Conservation (phyloP, 345 rosid genomes). For the Eutrema heterophyllum region DNA sequence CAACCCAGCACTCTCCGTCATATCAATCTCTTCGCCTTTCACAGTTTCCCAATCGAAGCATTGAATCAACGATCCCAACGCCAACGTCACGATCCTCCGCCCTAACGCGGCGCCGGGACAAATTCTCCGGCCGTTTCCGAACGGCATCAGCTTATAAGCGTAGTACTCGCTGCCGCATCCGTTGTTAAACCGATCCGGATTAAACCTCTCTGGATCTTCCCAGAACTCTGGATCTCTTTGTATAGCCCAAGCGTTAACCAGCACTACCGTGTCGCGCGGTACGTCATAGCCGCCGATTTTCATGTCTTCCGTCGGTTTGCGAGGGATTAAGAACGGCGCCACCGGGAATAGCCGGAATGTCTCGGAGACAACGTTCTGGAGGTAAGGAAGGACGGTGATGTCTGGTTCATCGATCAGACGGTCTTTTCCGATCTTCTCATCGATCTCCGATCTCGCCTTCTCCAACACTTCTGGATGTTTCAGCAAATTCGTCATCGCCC, state of each 20-base stretch:
- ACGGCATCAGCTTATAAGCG: slow-evolving; percentile 36
- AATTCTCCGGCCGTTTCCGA: slow-evolving; percentile 46
- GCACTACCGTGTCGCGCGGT: slow-evolving; percentile 33
- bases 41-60: slow-evolving; percentile 28
- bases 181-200: slow-evolving; percentile 38
- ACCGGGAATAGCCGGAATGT: slow-evolving; percentile 45
- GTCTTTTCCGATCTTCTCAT: slow-evolving; percentile 32
- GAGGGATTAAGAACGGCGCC: slow-evolving; percentile 42
- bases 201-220: slow-evolving; percentile 39
- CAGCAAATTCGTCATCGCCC: slow-evolving; percentile 50
- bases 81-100: slow-evolving; percentile 16
- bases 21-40: slow-evolving; percentile 30
- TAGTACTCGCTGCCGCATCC: slow-evolving; percentile 15
- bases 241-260: slow-evolving; percentile 49
- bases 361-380: slow-evolving; percentile 48
- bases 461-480: slow-evolving; percentile 39
- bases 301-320: slow-evolving; percentile 37
- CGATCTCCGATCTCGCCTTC: slow-evolving; percentile 49
- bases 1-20: slow-evolving; percentile 38
- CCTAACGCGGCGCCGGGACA: slow-evolving; percentile 52
- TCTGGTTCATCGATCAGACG: slow-evolving; percentile 45
- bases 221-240: slow-evolving; percentile 43
- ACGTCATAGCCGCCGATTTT: slow-evolving; percentile 36
- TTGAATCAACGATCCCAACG: slow-evolving; percentile 32
- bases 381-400: slow-evolving; percentile 39